Conservation (phyloP, 768 basidiomycete genomes). For the Pholiota microspora region DNA sequence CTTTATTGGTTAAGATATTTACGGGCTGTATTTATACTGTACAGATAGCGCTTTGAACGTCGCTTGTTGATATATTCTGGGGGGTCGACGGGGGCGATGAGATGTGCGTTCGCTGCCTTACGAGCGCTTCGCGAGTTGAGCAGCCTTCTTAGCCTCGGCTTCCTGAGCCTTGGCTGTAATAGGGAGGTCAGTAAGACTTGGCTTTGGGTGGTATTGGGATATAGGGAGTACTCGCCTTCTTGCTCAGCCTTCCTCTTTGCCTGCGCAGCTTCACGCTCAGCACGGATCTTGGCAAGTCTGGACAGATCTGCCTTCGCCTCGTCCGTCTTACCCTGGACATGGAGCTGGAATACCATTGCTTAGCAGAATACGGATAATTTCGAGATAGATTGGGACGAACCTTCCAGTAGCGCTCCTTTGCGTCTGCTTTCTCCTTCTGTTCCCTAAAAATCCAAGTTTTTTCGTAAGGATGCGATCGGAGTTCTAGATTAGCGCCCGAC, state of each 20-base stretch:
- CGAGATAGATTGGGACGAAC: slow-evolving; percentile 35
- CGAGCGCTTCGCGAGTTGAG: slow-evolving; percentile 28
- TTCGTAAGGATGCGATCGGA: slow-evolving; percentile 2
- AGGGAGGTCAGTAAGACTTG: neutral
- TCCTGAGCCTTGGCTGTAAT: slow-evolving; percentile 62
- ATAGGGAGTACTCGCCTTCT: slow-evolving; percentile 53
- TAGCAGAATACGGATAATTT: neutral
- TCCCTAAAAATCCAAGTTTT: slow-evolving; percentile 48
- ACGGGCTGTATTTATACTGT: neutral
- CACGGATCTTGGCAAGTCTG: slow-evolving; percentile 80
- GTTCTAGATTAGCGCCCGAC: neutral
- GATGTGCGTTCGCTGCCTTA: neutral
- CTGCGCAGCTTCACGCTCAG: slow-evolving; percentile 84
- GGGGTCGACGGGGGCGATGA: neutral
- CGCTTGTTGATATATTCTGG: neutral
- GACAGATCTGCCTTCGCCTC: slow-evolving; percentile 88
- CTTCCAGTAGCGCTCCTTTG: slow-evolving; percentile 87
- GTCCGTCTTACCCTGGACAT: slow-evolving; percentile 82
- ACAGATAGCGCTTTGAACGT: neutral
- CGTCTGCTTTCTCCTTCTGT: slow-evolving; percentile 89
- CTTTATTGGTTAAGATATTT: neutral
- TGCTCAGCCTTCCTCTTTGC: slow-evolving; percentile 87
- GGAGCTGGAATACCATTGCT: slow-evolving; percentile 44
- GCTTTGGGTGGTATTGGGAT: neutral
- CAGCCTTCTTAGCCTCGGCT: slow-evolving; percentile 58